A percentile compares a stretch with the other conserved stretches of the same genome.
Conservation (phyloP, 1,284 basidiomycete species). For the Lignosus rhinocerotis region DNA sequence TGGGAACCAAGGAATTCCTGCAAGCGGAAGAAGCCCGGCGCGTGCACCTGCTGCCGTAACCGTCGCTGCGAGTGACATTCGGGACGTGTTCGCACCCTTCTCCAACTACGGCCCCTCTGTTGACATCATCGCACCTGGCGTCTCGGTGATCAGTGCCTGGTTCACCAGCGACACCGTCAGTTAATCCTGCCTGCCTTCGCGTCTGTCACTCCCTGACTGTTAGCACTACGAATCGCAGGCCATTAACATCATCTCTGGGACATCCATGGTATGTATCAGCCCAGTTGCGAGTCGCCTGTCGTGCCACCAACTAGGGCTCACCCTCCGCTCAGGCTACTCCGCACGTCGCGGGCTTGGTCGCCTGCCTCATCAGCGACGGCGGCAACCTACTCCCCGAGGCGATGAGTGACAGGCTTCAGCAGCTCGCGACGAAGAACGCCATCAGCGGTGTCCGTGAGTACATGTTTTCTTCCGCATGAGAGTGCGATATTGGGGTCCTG, state of each 20-base stretch:
- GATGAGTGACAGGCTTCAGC: background rate
- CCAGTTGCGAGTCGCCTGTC: too few relatives aligned
- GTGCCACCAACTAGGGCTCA: background rate
- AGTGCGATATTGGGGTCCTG: too few relatives aligned
- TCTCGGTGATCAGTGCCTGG: conserved; percentile 30
- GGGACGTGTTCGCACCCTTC: conserved; percentile 41
- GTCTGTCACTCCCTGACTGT: background rate
- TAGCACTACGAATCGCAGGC: background rate
- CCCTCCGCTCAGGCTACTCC: conserved; percentile 25
- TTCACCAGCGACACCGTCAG: conserved; percentile 27
- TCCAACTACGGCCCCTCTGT: conserved; percentile 38
- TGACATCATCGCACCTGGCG: conserved; percentile 37
- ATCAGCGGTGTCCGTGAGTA: background rate
- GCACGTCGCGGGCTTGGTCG: conserved; percentile 37
- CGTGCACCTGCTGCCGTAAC: conserved; percentile 49
- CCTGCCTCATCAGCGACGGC: conserved; percentile 32
- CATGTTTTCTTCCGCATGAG: background rate
- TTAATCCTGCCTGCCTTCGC: background rate
- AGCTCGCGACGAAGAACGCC: background rate
- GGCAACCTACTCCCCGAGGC: conserved; percentile 18
- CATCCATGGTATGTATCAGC: background rate
- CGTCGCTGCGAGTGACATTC: conserved; percentile 60
- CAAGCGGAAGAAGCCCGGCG: conserved; percentile 33
- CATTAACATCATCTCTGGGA: background rate
- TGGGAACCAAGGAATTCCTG: conserved; percentile 30